Base-by-base conservation (phyloP, 2,329 filamentous ascomycete species). In the Paracamarosporium sp. region DNA sequence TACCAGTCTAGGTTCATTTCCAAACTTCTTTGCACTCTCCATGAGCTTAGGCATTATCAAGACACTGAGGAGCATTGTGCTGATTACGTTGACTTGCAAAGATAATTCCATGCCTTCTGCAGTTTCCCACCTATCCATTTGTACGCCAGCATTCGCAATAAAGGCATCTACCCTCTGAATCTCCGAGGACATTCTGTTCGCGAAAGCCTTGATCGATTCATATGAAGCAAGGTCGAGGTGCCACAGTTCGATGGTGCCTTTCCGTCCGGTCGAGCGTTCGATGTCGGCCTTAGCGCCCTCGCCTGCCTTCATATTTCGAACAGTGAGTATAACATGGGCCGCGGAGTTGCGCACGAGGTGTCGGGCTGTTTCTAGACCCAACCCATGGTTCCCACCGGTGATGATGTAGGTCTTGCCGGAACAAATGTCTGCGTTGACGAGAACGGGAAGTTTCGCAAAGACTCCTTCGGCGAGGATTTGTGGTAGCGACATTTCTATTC, bases 351-450 rank as follows among this genome's bases (percentile, higher is more conserved):
- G 61, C 4, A 78, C 76, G 35, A 80, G 70, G 55, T 82, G 79
- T 5, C 67, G 64, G 1, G 76, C 73, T 5, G 59, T 55, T 40
- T 65, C 53, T 35, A 55, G 69, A 63, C 48, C 70, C 22, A 64
- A 71, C 1, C 80, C 81, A 9, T 70, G 69, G 56, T 83, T 83
- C 6, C 76, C 72, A 38, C 81, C 81, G 0, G 81, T 83, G 1
- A 83, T 76, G 25, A 83, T 76, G 53, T 79, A 69, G 1, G 77
- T 78, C 53, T 69, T 67, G 5, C 67, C 64, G 2, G 69, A 43
- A 31, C 69, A 56, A 8, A 36, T 54, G n/a, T 22, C n/a, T 35
- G 31, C 8, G 24, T 55, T 31, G 4, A 51, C 44, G 6, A 56
- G 25, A 6, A 61, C 17, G 12, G 59, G 59, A 24, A 61, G 53